A percentile compares a stretch with the other conserved stretches of the same genome.
These are phyloP conservation scores for Setaria italica DNA, from an alignment of 202 grass and related monocot genomes.

Conservation along the genomic window DNA sequence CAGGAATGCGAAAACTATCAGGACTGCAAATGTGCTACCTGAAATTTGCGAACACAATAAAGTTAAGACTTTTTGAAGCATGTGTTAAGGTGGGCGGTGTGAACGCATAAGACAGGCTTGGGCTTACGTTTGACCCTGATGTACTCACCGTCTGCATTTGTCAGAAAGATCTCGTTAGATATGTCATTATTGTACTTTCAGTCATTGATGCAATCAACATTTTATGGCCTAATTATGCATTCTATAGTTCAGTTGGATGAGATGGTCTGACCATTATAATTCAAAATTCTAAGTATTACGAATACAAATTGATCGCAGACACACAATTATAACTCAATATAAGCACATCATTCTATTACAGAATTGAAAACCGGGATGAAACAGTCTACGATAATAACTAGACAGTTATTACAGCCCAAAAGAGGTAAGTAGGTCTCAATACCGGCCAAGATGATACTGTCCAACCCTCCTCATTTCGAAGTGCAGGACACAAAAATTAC, in stretches of 20 bases:
- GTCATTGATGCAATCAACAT: background rate
- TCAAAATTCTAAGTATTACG: background rate
- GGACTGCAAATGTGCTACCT: slow-evolving; percentile 32
- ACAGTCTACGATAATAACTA: background rate
- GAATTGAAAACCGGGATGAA: background rate
- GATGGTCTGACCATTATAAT: background rate
- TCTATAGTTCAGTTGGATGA: background rate
- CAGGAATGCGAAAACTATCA: slow-evolving; percentile 30
- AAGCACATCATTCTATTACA: background rate
- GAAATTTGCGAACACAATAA: background rate
- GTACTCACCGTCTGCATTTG: slow-evolving; percentile 48
- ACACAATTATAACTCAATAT: background rate
- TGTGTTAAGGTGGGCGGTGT: background rate
- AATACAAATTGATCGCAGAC: too few species aligned
- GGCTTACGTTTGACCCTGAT: slow-evolving; percentile 55
- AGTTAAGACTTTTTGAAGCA: background rate
- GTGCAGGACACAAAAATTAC: too few species aligned
- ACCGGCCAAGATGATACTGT: too few species aligned
- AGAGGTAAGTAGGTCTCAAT: too few species aligned
- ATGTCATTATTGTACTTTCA: background rate
- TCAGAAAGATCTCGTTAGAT: slow-evolving; percentile 23
- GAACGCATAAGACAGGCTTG: background rate
- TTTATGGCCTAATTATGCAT: background rate
- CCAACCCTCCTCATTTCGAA: too few species aligned
- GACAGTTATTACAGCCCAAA: too few species aligned